Evolutionary conservation across 1,284 basidiomycete genomes (phyloP).

Genomic region (Cystobasidium slooffiae): DNA sequence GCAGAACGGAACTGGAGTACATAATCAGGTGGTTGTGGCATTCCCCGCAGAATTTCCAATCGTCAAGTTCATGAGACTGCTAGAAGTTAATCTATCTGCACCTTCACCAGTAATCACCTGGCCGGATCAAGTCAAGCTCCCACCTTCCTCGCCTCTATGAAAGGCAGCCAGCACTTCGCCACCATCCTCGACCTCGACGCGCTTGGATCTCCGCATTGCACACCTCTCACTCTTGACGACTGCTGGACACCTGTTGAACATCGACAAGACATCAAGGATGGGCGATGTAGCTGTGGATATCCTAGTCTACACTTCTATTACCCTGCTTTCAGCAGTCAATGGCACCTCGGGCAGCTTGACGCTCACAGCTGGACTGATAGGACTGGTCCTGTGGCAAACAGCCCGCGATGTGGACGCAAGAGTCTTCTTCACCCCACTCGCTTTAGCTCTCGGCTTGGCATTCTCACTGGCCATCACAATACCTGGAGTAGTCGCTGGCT

Average conservation of each 20-base stretch:
- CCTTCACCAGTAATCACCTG: too few relatives aligned
- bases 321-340: conserved; percentile 6
- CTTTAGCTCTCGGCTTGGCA: background rate
- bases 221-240: too few relatives aligned
- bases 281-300: background rate
- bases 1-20: too few relatives aligned
- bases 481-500: background rate
- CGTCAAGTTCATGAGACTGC: too few relatives aligned
- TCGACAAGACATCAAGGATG: background rate
- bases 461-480: background rate
- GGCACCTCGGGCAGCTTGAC: conserved; percentile 16
- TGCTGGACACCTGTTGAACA: conserved; percentile 1
- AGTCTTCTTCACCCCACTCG: conserved; percentile 4
- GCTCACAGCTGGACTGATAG: background rate
- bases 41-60: too few relatives aligned
- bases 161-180: too few relatives aligned
- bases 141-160: too few relatives aligned
- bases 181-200: too few relatives aligned
- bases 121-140: too few relatives aligned
- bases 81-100: too few relatives aligned
- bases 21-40: too few relatives aligned
- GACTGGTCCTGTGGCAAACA: conserved; percentile 6
- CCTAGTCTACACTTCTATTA: background rate
- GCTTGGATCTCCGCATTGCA: too few relatives aligned
- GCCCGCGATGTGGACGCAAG: background rate